These are phyloP conservation scores for Stagonosporopsis chrysanthemi DNA, from an alignment of 2,329 filamentous ascomycete species.

Conservation along the genomic window DNA sequence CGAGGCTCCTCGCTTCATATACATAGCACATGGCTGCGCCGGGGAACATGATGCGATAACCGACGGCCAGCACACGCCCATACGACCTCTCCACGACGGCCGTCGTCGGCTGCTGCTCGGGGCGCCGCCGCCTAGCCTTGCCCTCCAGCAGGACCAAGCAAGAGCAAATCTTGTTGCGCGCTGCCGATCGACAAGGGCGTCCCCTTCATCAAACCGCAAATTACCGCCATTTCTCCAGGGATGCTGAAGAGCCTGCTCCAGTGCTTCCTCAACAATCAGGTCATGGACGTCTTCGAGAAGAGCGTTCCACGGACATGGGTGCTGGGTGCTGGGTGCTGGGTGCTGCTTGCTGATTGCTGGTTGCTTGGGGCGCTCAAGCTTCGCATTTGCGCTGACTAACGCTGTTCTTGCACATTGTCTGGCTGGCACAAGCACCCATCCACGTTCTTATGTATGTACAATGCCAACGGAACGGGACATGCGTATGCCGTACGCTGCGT, in stretches of 20 bases:
- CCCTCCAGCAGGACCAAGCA: constrained; percentile 10
- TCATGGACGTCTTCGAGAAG: constrained; percentile 3
- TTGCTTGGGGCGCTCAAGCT: constrained; percentile 7
- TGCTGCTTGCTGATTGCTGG: too few relatives aligned
- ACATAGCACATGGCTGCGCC: neutral
- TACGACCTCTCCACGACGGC: constrained; percentile 15
- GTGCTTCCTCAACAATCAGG: constrained; percentile 16
- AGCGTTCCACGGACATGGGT: neutral
- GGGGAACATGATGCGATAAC: constrained; percentile 14
- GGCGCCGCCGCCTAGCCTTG: constrained; percentile 18
- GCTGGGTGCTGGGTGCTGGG: too few relatives aligned
- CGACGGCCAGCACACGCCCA: constrained; percentile 14
- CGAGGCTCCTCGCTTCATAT: constrained; percentile 19
- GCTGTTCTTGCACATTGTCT: neutral
- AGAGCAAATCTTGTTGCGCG: constrained; percentile 20
- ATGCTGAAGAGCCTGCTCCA: neutral
- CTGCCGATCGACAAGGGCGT: constrained; percentile 14
- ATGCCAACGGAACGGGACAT: neutral
- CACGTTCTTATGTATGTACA: neutral
- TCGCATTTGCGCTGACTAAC: constrained; percentile 6
- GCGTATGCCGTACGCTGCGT: constrained; percentile 1
- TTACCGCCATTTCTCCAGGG: constrained; percentile 17
- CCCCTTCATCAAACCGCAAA: constrained; percentile 22
- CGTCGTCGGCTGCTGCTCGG: constrained; percentile 5
- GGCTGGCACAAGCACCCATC: constrained; percentile 1